phyloP scores from a whole-genome alignment of 2,329 filamentous ascomycete species.

The Hypoxylon rubiginosum region DNA sequence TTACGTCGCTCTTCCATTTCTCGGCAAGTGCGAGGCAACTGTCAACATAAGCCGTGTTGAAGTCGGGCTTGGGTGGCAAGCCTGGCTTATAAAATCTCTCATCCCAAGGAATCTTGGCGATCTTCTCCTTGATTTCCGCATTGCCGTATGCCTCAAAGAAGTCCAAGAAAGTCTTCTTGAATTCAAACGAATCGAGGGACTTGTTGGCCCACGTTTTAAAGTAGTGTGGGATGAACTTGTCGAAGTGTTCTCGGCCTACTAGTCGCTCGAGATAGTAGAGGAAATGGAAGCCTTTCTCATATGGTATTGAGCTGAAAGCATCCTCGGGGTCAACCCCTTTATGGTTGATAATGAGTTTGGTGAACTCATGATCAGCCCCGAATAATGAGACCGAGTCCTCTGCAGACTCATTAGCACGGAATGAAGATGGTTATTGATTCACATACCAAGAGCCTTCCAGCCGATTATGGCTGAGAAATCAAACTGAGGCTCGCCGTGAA shows the following conservation, averaged over 20 bases:
- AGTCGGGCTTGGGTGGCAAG: constrained; percentile 88
- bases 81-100: constrained; percentile 90
- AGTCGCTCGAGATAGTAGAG: constrained; percentile 91
- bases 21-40: constrained; percentile 85
- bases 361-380: constrained; percentile 90
- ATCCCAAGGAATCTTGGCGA: constrained; percentile 88
- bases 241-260: constrained; percentile 87
- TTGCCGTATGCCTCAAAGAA: constrained; percentile 82
- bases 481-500: constrained; percentile 87
- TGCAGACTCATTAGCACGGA: constrained; percentile 44
- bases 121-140: constrained; percentile 71
- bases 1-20: constrained; percentile 78
- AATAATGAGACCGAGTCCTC: constrained; percentile 84
- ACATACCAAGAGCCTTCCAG: constrained; percentile 83
- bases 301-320: constrained; percentile 91
- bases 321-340: constrained; percentile 95
- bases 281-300: constrained; percentile 97
- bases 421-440: not conserved
- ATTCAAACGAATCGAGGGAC: constrained; percentile 93
- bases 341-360: constrained; percentile 88
- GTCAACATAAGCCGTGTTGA: constrained; percentile 89
- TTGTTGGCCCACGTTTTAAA: constrained; percentile 87
- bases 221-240: constrained; percentile 96
- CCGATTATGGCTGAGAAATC: constrained; percentile 97
- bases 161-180: constrained; percentile 86